These are phyloP conservation scores for Bonia amplexicaulis DNA, from an alignment of 176 grass and related monocot species.

Conservation along the genomic window DNA sequence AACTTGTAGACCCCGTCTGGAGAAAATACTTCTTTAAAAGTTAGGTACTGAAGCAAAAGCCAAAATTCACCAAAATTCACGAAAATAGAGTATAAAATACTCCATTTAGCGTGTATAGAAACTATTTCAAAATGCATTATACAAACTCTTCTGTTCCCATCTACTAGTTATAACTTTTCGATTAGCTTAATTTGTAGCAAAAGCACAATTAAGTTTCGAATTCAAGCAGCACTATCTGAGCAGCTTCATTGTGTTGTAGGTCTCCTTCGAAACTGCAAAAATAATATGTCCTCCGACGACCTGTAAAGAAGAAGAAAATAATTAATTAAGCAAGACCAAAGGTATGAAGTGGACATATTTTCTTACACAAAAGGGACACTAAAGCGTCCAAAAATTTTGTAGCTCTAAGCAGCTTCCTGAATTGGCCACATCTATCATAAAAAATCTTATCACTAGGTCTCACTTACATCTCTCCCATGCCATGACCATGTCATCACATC, in stretches of 20 bases:
- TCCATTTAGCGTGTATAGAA: too few relatives aligned
- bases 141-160: background rate
- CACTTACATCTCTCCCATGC: conserved; percentile 40
- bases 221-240: conserved; percentile 1
- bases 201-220: background rate
- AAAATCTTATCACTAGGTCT: background rate
- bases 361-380: background rate
- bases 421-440: conserved; percentile 19
- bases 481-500: conserved; percentile 32
- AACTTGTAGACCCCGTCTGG: too few relatives aligned
- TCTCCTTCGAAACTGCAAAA: conserved; percentile 27
- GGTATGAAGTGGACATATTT: conserved; percentile 23
- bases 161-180: background rate
- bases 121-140: background rate
- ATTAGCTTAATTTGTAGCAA: background rate
- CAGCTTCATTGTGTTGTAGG: conserved; percentile 27
- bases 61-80: too few relatives aligned
- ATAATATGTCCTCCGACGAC: background rate
- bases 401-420: conserved; percentile 43
- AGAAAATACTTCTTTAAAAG: too few relatives aligned
- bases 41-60: too few relatives aligned
- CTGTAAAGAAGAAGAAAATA: background rate
- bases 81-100: too few relatives aligned
- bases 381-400: conserved; percentile 13
- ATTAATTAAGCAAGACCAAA: conserved; percentile 4